phyloP scores from a whole-genome alignment of 2,329 filamentous ascomycete species.

The Fusarium protoensiforme region DNA sequence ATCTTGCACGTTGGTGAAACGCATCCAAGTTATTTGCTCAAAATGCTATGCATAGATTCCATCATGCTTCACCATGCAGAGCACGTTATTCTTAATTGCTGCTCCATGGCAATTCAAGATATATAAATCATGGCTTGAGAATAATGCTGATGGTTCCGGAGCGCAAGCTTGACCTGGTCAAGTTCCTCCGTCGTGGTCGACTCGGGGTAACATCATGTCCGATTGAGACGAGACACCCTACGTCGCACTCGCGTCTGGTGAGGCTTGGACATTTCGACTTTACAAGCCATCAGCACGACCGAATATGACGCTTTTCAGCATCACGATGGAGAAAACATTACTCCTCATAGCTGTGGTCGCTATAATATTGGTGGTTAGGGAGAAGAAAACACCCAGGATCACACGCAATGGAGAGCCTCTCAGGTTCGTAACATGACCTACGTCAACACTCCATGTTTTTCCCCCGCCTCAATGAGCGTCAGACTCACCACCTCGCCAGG shows the following conservation, averaged over 20 bases:
- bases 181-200: neutral
- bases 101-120: neutral
- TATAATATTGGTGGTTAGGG: neutral
- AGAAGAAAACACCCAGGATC: conserved; percentile 17
- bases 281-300: neutral
- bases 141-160: neutral
- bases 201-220: conserved; percentile 26
- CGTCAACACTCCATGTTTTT: neutral
- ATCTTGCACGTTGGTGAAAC: neutral
- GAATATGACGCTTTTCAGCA: conserved; percentile 30
- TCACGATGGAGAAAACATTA: neutral
- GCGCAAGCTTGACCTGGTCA: neutral
- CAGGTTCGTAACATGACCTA: conserved; percentile 16
- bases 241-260: neutral
- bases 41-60: neutral
- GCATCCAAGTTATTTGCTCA: neutral
- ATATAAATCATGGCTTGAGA: neutral
- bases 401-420: conserved; percentile 33
- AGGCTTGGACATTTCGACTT: conserved; percentile 19
- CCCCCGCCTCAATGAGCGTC: conserved; percentile 1
- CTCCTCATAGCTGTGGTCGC: neutral
- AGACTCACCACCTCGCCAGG: conserved; percentile 41
- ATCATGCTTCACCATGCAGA: neutral
- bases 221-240: neutral
- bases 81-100: neutral